A percentile compares a stretch with the other conserved stretches of the same genome.
phyloP scores from a whole-genome alignment of 495 filamentous ascomycete genomes.

The Parathielavia hyrcaniae region DNA sequence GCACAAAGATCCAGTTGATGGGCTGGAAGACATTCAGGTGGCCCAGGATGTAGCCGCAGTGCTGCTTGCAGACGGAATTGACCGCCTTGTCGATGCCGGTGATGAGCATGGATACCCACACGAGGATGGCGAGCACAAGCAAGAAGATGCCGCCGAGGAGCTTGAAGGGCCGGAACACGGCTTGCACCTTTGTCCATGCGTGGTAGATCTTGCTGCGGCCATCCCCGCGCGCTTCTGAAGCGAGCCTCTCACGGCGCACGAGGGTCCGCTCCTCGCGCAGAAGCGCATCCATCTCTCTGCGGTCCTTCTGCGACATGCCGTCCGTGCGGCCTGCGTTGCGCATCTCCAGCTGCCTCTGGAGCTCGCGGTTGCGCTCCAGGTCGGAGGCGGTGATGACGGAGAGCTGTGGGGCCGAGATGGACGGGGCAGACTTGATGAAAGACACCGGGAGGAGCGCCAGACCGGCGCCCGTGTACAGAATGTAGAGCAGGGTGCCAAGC shows the following conservation, averaged over 20 bases:
- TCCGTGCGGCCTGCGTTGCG: constrained; percentile 71
- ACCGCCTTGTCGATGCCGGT: constrained; percentile 93
- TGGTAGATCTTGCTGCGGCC: constrained; percentile 61
- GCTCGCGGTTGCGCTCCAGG: constrained; percentile 80
- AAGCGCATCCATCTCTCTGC: constrained; percentile 79
- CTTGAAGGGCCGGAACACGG: constrained; percentile 74
- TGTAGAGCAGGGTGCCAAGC: constrained; percentile 75
- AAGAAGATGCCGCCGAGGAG: constrained; percentile 77
- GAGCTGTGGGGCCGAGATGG: constrained; percentile 68
- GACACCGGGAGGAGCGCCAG: constrained; percentile 83
- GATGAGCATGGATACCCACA: constrained; percentile 90
- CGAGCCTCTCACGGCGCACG: constrained; percentile 79
- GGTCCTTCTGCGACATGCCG: constrained; percentile 73
- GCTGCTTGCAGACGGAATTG: constrained; percentile 84
- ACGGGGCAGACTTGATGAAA: constrained; percentile 83
- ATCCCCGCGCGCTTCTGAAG: constrained; percentile 71
- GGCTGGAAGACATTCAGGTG: constrained; percentile 92
- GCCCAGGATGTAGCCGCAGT: constrained; percentile 90
- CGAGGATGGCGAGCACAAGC: constrained; percentile 59
- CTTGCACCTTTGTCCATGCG: constrained; percentile 69
- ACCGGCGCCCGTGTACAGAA: constrained; percentile 81
- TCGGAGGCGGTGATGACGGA: constrained; percentile 69
- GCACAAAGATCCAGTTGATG: constrained; percentile 82
- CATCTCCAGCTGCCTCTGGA: constrained; percentile 82
- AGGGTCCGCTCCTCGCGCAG: constrained; percentile 87